phyloP scores from a whole-genome alignment of 306 rosid species.

The Vigna unguiculata region DNA sequence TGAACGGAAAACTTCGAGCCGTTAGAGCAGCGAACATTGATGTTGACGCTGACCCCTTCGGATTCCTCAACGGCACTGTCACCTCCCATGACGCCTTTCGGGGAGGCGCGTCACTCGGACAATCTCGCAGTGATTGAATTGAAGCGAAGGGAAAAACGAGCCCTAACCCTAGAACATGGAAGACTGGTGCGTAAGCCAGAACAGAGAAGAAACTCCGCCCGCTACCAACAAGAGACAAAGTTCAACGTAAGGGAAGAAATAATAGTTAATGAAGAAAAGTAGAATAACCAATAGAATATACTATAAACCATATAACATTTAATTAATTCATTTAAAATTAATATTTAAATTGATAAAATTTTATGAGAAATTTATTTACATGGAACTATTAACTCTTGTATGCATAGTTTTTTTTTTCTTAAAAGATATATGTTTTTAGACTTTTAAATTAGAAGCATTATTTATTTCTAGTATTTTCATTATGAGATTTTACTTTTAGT shows the following conservation, averaged over 20 bases:
- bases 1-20: constrained; percentile 73
- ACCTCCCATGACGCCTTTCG: constrained; percentile 55
- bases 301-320: too few relatives aligned
- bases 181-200: background rate
- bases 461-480: too few relatives aligned
- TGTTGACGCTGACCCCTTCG: constrained; percentile 49
- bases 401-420: too few relatives aligned
- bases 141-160: constrained; percentile 14
- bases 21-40: constrained; percentile 77
- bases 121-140: constrained; percentile 4
- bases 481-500: too few relatives aligned
- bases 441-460: too few relatives aligned
- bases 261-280: background rate
- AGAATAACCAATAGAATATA: too few relatives aligned
- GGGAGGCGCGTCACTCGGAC: constrained; percentile 45
- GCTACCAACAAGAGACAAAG: background rate
- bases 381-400: too few relatives aligned
- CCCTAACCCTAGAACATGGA: constrained; percentile 43
- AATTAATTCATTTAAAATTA: too few relatives aligned
- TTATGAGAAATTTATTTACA: too few relatives aligned
- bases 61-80: constrained; percentile 55
- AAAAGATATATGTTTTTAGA: too few relatives aligned
- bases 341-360: too few relatives aligned
- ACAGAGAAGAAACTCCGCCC: background rate
- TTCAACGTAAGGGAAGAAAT: background rate